These are phyloP conservation scores for Podaxis sp. DNA, from an alignment of 768 basidiomycete genomes.

Conservation along the genomic window DNA sequence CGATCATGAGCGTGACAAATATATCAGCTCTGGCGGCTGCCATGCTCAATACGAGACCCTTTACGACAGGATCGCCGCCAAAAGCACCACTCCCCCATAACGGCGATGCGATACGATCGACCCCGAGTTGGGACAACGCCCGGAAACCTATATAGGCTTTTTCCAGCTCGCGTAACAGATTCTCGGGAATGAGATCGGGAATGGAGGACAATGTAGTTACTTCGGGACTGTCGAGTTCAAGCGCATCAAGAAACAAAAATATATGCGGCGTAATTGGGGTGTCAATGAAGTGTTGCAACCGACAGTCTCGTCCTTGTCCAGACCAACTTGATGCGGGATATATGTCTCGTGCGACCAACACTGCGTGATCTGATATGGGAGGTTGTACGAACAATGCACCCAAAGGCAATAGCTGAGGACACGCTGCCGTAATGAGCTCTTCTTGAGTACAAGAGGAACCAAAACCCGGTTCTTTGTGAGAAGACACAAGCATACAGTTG, in stretches of 20 bases:
- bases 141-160: constrained; percentile 28
- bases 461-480: constrained; percentile 31
- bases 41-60: constrained; percentile 26
- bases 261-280: constrained; percentile 14
- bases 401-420: constrained; percentile 26
- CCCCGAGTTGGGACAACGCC: constrained; percentile 19
- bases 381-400: constrained; percentile 30
- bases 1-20: constrained; percentile 23
- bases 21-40: constrained; percentile 27
- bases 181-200: constrained; percentile 24
- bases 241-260: constrained; percentile 30
- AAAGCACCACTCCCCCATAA: constrained; percentile 35
- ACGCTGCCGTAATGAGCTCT: constrained; percentile 29
- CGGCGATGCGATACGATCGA: constrained; percentile 25
- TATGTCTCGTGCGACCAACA: constrained; percentile 22
- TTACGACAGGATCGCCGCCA: constrained; percentile 31
- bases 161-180: constrained; percentile 27
- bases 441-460: constrained; percentile 32
- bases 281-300: neutral
- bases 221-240: constrained; percentile 25
- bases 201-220: neutral
- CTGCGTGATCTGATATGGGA: constrained; percentile 25
- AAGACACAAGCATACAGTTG: constrained; percentile 27
- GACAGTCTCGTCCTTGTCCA: constrained; percentile 27
- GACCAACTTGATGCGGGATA: constrained; percentile 23